phyloP scores from a whole-genome alignment of 2,329 filamentous ascomycete species.

The Pseudohalonectria lignicola region DNA sequence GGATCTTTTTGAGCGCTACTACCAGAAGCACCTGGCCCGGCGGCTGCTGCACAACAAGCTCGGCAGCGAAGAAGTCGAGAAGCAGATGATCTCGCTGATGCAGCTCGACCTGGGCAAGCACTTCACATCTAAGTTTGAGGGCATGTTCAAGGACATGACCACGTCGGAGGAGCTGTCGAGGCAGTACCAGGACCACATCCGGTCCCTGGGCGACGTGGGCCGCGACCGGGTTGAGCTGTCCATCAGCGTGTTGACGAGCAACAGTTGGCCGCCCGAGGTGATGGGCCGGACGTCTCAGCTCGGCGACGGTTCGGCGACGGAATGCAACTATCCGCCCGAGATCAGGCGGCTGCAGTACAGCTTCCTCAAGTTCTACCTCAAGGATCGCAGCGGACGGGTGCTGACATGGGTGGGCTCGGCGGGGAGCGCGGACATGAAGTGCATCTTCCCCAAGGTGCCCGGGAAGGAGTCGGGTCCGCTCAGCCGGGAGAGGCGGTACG shows the following conservation, averaged over 20 bases:
- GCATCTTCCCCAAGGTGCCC: constrained; percentile 60
- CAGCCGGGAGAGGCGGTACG: constrained; percentile 63
- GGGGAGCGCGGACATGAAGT: constrained; percentile 79
- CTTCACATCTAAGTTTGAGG: constrained; percentile 86
- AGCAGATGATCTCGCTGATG: constrained; percentile 93
- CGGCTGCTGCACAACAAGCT: constrained; percentile 82
- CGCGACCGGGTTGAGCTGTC: constrained; percentile 54
- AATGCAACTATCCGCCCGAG: constrained; percentile 64
- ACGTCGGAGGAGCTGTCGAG: constrained; percentile 74
- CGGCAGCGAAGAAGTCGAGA: constrained; percentile 84
- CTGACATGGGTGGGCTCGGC: constrained; percentile 67
- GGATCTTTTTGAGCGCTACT: constrained; percentile 93
- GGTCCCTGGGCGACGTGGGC: constrained; percentile 32
- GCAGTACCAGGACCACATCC: constrained; percentile 61
- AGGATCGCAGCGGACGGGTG: constrained; percentile 77
- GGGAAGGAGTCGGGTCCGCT: constrained; percentile 55
- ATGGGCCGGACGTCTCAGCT: constrained; percentile 54
- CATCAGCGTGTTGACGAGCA: constrained; percentile 81
- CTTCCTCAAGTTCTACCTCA: constrained; percentile 81
- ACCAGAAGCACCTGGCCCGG: constrained; percentile 91
- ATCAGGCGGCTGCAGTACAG: constrained; percentile 69
- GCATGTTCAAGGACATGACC: constrained; percentile 96
- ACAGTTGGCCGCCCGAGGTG: constrained; percentile 88
- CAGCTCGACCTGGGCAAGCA: constrained; percentile 92
- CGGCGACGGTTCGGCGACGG: constrained; percentile 27